phyloP scores from a whole-genome alignment of 108 stramenopile species.

The Pseudonitzschia multiseries region DNA sequence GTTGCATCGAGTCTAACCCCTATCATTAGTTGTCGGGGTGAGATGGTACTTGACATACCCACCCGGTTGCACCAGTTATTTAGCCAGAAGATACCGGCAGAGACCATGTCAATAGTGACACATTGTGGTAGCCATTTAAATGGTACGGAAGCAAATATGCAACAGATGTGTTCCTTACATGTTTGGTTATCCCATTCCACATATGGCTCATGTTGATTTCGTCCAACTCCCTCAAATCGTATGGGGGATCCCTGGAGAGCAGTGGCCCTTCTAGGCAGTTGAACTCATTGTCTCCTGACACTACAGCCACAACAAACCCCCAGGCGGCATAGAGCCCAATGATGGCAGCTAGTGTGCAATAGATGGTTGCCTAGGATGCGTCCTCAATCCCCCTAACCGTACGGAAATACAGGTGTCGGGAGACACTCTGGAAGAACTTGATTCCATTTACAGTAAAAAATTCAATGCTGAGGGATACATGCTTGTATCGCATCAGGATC shows the following conservation, averaged over 20 bases:
- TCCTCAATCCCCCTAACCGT: background rate
- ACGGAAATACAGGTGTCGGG: background rate
- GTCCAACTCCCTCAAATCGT: background rate
- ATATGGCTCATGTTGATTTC: background rate
- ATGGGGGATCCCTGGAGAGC: background rate
- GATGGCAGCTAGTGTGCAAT: background rate
- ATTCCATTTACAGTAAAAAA: background rate
- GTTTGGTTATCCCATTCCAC: background rate
- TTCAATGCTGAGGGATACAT: background rate
- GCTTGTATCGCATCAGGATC: background rate
- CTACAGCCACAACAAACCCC: background rate
- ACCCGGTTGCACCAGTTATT: background rate
- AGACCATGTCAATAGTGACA: background rate
- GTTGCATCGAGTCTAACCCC: background rate
- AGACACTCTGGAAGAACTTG: background rate
- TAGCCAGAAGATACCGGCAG: background rate
- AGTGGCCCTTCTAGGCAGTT: background rate
- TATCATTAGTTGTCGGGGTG: background rate
- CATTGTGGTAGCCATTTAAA: background rate
- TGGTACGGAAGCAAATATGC: background rate
- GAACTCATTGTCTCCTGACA: background rate
- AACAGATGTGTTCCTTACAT: background rate
- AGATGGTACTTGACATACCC: background rate
- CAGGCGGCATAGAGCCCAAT: background rate
- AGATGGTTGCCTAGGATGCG: background rate